Evolutionary conservation across 352 stramenopile species (phyloP).

Genomic region (Hyaloperonospora brassicae): DNA sequence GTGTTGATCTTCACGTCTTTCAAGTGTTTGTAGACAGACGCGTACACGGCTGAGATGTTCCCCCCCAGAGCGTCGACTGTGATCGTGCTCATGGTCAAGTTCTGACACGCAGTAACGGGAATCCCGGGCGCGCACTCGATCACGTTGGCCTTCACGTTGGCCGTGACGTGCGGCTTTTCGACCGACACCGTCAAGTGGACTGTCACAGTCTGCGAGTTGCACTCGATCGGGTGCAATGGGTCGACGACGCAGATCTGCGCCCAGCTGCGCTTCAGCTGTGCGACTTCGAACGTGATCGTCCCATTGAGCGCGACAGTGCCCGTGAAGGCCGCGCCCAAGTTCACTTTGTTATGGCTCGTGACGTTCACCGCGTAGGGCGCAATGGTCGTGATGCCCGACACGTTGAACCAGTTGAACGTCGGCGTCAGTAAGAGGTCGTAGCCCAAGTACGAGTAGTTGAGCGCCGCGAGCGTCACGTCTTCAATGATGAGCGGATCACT

Average conservation of each 20-base stretch:
- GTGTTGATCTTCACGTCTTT: slow-evolving; percentile 30
- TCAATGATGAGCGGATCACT: slow-evolving; percentile 35
- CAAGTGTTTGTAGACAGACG: slow-evolving; percentile 33
- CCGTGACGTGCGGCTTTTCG: slow-evolving; percentile 25
- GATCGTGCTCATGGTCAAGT: slow-evolving; percentile 41
- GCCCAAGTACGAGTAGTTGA: slow-evolving; percentile 43
- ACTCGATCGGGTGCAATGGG: slow-evolving; percentile 40
- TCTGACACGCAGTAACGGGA: slow-evolving; percentile 33
- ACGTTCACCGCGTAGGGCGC: slow-evolving; percentile 41
- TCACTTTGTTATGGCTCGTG: slow-evolving; percentile 28
- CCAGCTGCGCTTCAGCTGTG: slow-evolving; percentile 53
- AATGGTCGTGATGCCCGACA: slow-evolving; percentile 41
- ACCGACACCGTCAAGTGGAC: slow-evolving; percentile 36
- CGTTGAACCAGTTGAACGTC: slow-evolving; percentile 40
- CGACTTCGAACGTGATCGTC: slow-evolving; percentile 37
- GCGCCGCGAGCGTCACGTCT: slow-evolving; percentile 32
- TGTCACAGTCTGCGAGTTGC: slow-evolving; percentile 28
- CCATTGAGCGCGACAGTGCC: slow-evolving; percentile 30
- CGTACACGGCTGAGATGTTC: slow-evolving; percentile 20
- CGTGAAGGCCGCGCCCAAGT: slow-evolving; percentile 37
- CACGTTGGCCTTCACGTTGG: slow-evolving; percentile 33
- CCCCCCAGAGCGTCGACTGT: slow-evolving; percentile 25
- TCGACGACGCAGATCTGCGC: slow-evolving; percentile 57
- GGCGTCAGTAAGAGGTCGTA: slow-evolving; percentile 37
- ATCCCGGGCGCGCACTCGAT: slow-evolving; percentile 27